phyloP scores from a whole-genome alignment of 352 stramenopile genomes.

The Globisporangium acanthophoron region DNA sequence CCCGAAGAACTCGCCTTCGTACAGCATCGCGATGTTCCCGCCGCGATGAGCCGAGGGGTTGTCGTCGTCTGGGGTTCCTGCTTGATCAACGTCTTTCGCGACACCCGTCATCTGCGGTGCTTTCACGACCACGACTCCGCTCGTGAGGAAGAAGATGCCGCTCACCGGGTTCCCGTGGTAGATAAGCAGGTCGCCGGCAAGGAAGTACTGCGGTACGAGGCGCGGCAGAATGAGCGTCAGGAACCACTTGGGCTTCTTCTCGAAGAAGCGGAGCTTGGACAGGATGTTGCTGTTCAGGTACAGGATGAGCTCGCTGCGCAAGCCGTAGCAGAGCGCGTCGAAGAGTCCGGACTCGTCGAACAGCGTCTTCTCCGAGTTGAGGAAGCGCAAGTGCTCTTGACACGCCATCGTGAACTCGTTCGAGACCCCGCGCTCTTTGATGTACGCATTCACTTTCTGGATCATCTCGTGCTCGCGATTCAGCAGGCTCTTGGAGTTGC shows the following conservation, averaged over 20 bases:
- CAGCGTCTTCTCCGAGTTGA: conserved; percentile 67
- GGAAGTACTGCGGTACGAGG: conserved; percentile 64
- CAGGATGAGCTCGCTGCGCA: conserved; percentile 63
- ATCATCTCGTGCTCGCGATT: conserved; percentile 71
- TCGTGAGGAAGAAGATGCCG: conserved; percentile 79
- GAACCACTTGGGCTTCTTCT: conserved; percentile 85
- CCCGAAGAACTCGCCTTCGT: conserved; percentile 71
- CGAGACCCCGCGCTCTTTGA: conserved; percentile 71
- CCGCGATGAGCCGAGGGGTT: conserved; percentile 17
- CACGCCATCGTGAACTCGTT: conserved; percentile 64
- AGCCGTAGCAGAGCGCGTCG: conserved; percentile 54
- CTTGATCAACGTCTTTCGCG: not conserved
- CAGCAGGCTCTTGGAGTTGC: conserved; percentile 72
- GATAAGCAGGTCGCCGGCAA: conserved; percentile 63
- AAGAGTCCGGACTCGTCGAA: conserved; percentile 61
- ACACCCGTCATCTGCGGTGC: conserved; percentile 10
- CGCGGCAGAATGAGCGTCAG: conserved; percentile 59
- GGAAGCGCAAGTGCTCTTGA: conserved; percentile 66
- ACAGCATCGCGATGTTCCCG: conserved; percentile 56
- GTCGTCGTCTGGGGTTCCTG: conserved; percentile 3
- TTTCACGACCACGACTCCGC: conserved; percentile 48
- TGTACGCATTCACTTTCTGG: conserved; percentile 67
- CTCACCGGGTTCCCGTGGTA: conserved; percentile 63
- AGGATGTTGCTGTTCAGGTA: conserved; percentile 52
- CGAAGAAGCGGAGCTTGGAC: conserved; percentile 69